phyloP scores from a whole-genome alignment of 306 rosid genomes.

The Acmispon strigosus region DNA sequence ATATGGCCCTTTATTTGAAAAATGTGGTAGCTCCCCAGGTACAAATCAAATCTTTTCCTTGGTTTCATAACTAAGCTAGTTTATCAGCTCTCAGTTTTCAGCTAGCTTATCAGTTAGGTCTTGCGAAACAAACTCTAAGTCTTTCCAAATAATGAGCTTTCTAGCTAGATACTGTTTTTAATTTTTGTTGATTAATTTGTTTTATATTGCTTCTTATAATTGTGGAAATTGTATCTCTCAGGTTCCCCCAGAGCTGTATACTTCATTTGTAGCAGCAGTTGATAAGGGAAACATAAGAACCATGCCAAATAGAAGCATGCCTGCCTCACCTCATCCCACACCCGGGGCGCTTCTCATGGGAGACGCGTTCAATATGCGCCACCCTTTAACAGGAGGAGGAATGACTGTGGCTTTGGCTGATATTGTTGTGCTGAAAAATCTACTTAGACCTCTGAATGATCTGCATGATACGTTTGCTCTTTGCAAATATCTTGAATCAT shows the following conservation, averaged over 20 bases:
- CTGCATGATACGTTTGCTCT: constrained; percentile 45
- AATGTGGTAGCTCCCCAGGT: constrained; percentile 66
- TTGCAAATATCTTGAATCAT: constrained; percentile 49
- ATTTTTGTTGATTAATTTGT: background rate
- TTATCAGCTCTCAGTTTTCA: no score
- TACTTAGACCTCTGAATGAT: constrained; percentile 43
- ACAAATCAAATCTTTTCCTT: background rate
- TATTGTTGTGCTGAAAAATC: constrained; percentile 47
- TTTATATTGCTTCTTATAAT: background rate
- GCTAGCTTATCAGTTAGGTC: no score
- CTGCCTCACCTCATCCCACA: constrained; percentile 64
- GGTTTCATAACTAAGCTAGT: background rate
- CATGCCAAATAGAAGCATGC: constrained; percentile 84
- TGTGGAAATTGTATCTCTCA: constrained; percentile 19
- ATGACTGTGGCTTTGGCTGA: constrained; percentile 85
- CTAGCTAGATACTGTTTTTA: background rate
- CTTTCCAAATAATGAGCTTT: background rate
- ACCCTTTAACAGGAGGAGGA: constrained; percentile 91
- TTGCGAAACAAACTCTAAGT: background rate
- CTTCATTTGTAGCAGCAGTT: constrained; percentile 55
- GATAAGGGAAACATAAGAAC: constrained; percentile 67
- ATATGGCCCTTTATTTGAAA: constrained; percentile 53
- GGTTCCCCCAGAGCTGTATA: constrained; percentile 60
- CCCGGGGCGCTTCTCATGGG: constrained; percentile 83
- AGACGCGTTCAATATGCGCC: constrained; percentile 94